These are phyloP conservation scores for Tuber microsphaerosporum DNA, from an alignment of 495 filamentous ascomycete genomes.

Conservation along the genomic window DNA sequence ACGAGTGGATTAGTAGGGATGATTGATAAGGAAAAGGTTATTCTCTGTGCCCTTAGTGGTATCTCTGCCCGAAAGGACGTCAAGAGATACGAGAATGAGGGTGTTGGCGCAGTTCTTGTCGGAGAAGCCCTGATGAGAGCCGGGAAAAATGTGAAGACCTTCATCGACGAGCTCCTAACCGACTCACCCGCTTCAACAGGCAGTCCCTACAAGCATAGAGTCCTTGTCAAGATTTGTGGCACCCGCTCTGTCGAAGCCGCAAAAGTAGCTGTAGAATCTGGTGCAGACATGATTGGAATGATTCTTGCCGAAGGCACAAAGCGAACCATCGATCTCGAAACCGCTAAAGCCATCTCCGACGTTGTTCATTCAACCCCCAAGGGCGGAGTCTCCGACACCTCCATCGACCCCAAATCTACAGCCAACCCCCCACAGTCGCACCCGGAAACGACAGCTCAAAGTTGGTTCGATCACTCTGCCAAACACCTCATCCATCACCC, in stretches of 20 bases:
- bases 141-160: conserved; percentile 59
- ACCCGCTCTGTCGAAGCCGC: conserved; percentile 79
- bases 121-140: conserved; percentile 96
- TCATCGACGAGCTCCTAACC: conserved; percentile 74
- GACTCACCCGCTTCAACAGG: conserved; percentile 44
- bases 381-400: conserved; percentile 23
- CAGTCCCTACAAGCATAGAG: conserved; percentile 42
- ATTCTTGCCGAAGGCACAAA: conserved; percentile 77
- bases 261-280: conserved; percentile 69
- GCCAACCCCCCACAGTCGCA: background rate
- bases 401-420: background rate
- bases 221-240: conserved; percentile 91
- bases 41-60: conserved; percentile 89
- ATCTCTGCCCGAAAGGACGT: conserved; percentile 90
- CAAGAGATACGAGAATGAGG: conserved; percentile 74
- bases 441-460: conserved; percentile 43
- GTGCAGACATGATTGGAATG: conserved; percentile 87
- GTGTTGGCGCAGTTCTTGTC: conserved; percentile 86
- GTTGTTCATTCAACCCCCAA: conserved; percentile 57
- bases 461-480: conserved; percentile 59
- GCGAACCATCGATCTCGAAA: conserved; percentile 67
- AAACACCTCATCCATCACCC: conserved; percentile 48
- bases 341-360: conserved; percentile 70
- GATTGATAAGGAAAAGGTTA: conserved; percentile 68
- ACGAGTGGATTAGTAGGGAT: conserved; percentile 82